These are phyloP conservation scores for Neofusicoccum parvum DNA, from an alignment of 2,329 filamentous ascomycete genomes.

Conservation along the genomic window DNA sequence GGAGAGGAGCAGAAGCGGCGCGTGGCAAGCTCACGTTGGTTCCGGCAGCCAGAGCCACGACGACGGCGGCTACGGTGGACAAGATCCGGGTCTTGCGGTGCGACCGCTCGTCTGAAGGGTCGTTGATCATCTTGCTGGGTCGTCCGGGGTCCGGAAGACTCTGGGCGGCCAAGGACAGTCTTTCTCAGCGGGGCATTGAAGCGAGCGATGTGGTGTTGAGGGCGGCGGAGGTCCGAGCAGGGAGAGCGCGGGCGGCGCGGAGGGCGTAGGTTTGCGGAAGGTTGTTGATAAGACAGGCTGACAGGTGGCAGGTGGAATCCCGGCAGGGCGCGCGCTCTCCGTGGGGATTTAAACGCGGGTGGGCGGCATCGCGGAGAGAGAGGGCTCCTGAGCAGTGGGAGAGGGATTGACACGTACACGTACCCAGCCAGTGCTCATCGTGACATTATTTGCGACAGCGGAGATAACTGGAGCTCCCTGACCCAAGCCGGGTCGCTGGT, in stretches of 20 bases:
- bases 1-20: not conserved
- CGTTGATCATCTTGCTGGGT: slow-evolving; percentile 8
- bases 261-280: not conserved
- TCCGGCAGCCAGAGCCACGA: slow-evolving; percentile 85
- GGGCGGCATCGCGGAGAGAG: not conserved
- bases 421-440: slow-evolving; percentile 11
- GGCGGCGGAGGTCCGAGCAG: not conserved
- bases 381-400: slow-evolving; percentile 5
- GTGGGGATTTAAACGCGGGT: not conserved
- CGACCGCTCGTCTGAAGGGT: slow-evolving; percentile 45
- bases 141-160: slow-evolving; percentile 14
- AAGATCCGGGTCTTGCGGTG: slow-evolving; percentile 70
- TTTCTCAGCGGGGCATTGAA: slow-evolving; percentile 8
- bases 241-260: not conserved
- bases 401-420: slow-evolving; percentile 17
- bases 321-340: not conserved
- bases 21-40: slow-evolving; percentile 69
- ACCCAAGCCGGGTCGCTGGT: not conserved
- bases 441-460: slow-evolving; percentile 14
- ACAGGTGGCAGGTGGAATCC: not conserved
- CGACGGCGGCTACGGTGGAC: slow-evolving; percentile 81
- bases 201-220: not conserved
- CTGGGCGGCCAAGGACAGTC: not conserved
- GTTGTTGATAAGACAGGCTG: slow-evolving; percentile 1
- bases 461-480: slow-evolving; percentile 17